phyloP scores from a whole-genome alignment of 352 stramenopile genomes.

The Phytophthora rubi region DNA sequence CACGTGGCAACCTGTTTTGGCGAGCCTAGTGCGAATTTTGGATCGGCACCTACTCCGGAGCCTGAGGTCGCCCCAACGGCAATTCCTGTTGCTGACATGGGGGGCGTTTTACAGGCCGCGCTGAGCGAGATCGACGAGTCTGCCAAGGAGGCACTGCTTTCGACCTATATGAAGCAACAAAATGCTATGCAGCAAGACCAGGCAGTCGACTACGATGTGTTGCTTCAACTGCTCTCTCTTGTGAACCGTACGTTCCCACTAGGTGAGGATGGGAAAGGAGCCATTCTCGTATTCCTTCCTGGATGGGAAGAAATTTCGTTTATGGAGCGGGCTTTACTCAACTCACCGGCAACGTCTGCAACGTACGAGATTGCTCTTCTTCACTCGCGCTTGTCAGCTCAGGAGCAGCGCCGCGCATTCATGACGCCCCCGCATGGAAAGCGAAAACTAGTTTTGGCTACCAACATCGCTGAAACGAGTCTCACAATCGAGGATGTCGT shows the following conservation, averaged over 20 bases:
- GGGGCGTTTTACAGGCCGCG: constrained; percentile 44
- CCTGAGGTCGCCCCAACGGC: constrained; percentile 13
- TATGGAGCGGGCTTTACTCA: constrained; percentile 68
- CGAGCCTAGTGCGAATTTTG: constrained; percentile 35
- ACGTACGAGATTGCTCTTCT: constrained; percentile 78
- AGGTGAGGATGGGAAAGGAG: constrained; percentile 58
- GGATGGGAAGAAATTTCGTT: constrained; percentile 88
- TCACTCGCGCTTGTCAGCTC: constrained; percentile 72
- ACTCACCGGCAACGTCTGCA: constrained; percentile 52
- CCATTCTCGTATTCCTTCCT: constrained; percentile 83
- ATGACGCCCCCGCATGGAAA: constrained; percentile 61
- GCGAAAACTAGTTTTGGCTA: constrained; percentile 90
- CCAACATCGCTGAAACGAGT: constrained; percentile 97
- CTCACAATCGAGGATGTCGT: constrained; percentile 97
- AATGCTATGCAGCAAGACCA: constrained; percentile 68
- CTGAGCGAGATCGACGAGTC: constrained; percentile 39
- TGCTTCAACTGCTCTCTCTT: constrained; percentile 69
- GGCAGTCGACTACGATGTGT: constrained; percentile 72
- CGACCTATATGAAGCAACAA: constrained; percentile 67
- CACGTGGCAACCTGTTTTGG: constrained; percentile 88
- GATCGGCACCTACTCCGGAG: constrained; percentile 6
- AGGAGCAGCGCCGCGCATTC: constrained; percentile 79
- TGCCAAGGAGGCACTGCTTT: constrained; percentile 49
- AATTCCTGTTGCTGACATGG: constrained; percentile 36
- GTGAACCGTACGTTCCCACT: constrained; percentile 68